These are phyloP conservation scores for Drechmeria coniospora DNA, from an alignment of 2,329 filamentous ascomycete species.

Conservation along the genomic window DNA sequence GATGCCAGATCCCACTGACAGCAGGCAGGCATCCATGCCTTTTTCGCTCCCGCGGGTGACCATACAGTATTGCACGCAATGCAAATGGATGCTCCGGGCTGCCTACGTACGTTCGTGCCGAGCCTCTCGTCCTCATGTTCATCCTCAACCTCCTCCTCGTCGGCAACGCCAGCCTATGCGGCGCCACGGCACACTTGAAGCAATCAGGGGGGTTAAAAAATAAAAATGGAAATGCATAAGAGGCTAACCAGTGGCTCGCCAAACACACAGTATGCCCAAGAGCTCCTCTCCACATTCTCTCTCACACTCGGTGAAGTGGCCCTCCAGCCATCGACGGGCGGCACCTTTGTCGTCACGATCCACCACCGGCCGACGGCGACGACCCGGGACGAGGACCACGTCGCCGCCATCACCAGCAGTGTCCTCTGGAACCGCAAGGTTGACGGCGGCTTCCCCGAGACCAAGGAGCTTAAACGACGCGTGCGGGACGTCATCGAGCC, in stretches of 20 bases:
- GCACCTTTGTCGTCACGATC: conserved; percentile 65
- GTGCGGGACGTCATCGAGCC: conserved; percentile 76
- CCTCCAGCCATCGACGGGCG: conserved; percentile 71
- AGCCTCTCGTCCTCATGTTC: too few relatives aligned
- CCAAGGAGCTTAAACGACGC: conserved; percentile 75
- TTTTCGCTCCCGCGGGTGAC: conserved; percentile 48
- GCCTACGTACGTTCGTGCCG: conserved; percentile 52
- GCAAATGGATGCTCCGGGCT: conserved; percentile 78
- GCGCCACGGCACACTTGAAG: background rate
- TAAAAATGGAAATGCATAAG: too few relatives aligned
- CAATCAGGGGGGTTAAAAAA: background rate
- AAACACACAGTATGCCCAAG: conserved; percentile 63
- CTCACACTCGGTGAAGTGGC: conserved; percentile 74
- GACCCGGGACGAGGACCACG: conserved; percentile 11
- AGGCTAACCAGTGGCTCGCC: background rate
- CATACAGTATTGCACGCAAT: conserved; percentile 91
- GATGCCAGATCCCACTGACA: too few relatives aligned
- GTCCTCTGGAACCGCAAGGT: conserved; percentile 76
- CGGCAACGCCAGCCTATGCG: too few relatives aligned
- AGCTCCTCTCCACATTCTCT: conserved; percentile 85
- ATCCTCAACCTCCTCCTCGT: background rate
- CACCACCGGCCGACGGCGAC: conserved; percentile 10
- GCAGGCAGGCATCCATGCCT: background rate
- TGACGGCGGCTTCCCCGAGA: conserved; percentile 86
- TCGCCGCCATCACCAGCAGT: conserved; percentile 12